Conservation (phyloP, 108 stramenopile species). For the Stephanodiscus triporus region DNA sequence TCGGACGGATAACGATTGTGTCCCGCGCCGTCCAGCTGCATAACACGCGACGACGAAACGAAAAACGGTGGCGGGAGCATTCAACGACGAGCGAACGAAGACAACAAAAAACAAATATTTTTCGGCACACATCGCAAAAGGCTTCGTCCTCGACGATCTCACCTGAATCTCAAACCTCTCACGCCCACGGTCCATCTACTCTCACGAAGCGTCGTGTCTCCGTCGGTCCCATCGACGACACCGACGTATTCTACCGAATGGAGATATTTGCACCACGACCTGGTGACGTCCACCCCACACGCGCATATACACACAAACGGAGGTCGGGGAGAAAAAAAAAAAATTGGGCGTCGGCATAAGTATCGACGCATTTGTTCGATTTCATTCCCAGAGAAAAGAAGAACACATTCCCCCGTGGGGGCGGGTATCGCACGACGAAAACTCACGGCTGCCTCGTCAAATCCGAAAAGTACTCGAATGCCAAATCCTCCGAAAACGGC, state of each 20-base stretch:
- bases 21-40: conserved; percentile 63
- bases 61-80: neutral
- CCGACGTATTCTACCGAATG: conserved; percentile 65
- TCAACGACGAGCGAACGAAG: neutral
- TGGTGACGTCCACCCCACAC: neutral
- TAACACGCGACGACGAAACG: neutral
- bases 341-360: too few species aligned
- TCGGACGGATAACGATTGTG: conserved; percentile 55
- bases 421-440: too few species aligned
- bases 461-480: conserved; percentile 84
- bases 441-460: conserved; percentile 70
- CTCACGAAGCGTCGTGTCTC: conserved; percentile 26
- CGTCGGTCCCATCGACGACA: conserved; percentile 11
- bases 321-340: neutral
- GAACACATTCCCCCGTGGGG: neutral
- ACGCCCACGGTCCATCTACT: conserved; percentile 77
- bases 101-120: neutral
- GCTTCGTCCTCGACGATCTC: neutral
- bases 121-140: neutral
- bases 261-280: conserved; percentile 74
- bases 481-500: conserved; percentile 69
- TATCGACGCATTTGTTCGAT: neutral
- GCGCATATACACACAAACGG: neutral
- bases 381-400: neutral
- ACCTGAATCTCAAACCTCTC: conserved; percentile 62